Base-by-base conservation (phyloP, 345 rosid genomes). In the Arabidopsis suecica region DNA sequence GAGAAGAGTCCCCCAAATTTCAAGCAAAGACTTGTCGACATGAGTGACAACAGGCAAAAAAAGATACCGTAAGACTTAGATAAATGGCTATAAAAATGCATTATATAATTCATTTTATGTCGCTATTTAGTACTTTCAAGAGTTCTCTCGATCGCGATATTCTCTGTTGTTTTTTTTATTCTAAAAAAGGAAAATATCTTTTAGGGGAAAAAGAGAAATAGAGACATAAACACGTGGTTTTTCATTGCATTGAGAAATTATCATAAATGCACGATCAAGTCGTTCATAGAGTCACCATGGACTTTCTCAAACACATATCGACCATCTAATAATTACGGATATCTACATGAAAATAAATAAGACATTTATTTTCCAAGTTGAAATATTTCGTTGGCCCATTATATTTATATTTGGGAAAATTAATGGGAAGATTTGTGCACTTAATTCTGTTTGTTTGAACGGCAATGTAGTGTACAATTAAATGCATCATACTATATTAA, bases 171-270 rank as follows among this genome's bases (percentile, higher is more conserved):
- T 28, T 16, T 36, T 25, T 13, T 40, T 38, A 34, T n/a, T 2
- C 1, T 18, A 5, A 11, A 23, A 23, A 6, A 13, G 1, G 6
- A 23, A 6, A 20, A 2, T 28, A n/a, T 34, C 0, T 5, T 25
- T 59, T 23, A 6, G 16, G 61, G 7, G 20, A 11, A 9, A 38
- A 5, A 55, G 48, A 65, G 25, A 4, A 56, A 36, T 11, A 34
- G 32, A 67, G 68, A 75, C 62, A 75, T 20, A 40, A 68, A 61
- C 67, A 74, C 67, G 18, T 75, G 73, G 51, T 16, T 58, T 18
- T 73, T 10, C 53, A 51, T 49, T 49, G 55, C 62, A 28, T 68
- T 68, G 18, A 30, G 55, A 60, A 48, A 47, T 40, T 1, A 48
- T 25, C 45, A 66, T 74, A 25, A 32, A 73, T 73, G 65, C 41